A percentile compares a stretch with the other conserved stretches of the same genome.
These are phyloP conservation scores for Paulownia fortunei DNA, from an alignment of 257 asterid species.

Conservation along the genomic window DNA sequence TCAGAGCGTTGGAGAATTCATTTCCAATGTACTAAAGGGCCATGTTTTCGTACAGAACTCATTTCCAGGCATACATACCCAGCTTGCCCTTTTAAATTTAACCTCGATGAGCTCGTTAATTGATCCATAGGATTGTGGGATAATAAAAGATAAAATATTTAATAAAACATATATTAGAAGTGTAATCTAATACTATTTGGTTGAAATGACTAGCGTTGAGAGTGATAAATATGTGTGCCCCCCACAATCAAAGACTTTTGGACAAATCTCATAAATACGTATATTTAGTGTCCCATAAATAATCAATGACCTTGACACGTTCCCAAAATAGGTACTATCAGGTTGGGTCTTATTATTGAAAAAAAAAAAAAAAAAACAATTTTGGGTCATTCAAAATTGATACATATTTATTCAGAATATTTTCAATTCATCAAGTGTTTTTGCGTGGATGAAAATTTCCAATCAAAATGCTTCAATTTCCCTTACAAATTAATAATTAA, in stretches of 20 bases:
- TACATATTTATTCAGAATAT: too few relatives aligned
- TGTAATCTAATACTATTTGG: background rate
- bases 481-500: background rate
- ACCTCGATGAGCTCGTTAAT: too few relatives aligned
- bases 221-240: background rate
- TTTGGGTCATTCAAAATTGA: too few relatives aligned
- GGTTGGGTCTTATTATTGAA: too few relatives aligned
- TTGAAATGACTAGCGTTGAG: conserved; percentile 25
- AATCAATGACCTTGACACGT: too few relatives aligned
- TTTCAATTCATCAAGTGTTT: too few relatives aligned
- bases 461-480: background rate
- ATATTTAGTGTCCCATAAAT: background rate
- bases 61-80: background rate
- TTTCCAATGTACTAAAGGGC: background rate
- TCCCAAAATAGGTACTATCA: too few relatives aligned
- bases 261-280: conserved; percentile 9
- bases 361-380: too few relatives aligned
- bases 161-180: too few relatives aligned
- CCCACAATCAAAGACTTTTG: conserved; percentile 32
- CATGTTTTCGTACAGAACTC: background rate
- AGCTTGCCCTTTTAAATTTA: background rate
- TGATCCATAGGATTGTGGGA: too few relatives aligned
- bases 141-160: background rate
- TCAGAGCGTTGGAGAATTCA: background rate
- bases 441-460: too few relatives aligned